Base-by-base conservation (phyloP, 1,284 basidiomycete species). In the Puccinia hordei region DNA sequence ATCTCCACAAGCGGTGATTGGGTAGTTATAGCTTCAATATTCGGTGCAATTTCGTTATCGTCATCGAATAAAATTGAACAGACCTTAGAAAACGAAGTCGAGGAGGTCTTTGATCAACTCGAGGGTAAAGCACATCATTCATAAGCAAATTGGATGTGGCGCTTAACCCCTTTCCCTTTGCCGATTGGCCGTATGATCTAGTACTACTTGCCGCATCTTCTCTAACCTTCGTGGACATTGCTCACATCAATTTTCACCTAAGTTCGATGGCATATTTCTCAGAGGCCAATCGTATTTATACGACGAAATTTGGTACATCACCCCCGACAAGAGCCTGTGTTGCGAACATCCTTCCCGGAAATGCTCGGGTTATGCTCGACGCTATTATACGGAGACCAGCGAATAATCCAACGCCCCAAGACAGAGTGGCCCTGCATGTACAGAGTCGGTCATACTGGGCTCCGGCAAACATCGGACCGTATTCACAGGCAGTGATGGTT, bases 401-500 rank as follows among this genome's bases (percentile, higher is more conserved):
- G 83, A 85, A 0, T 84, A 85, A 74, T 82, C 81, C 22, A 81
- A 82, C 17, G 82, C 82, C n/a, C 85, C 38, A 55, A 22, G 65
- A 80, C 35, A 46, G 94, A 46, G 89, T 90, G 75, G 91, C 92
- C 0, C 87, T 99, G 49, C 97, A 99, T 85, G 95, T 99, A 0
- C 97, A 99, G 86, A 90, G 94, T 19, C 85, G 96, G 75, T 96
- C 94, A 85, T 98, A 98, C 85, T 99, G 97, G 97, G 96, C 96
- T 22, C 95, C 97, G 12, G 96, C 97, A 1, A 99, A 98, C 85
- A 99, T 99, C 79, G 97, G 97, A 0, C 97, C 97, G 1, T 99
- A 99, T 86, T 96, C 94, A 0, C 97, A 99, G 86, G 92, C 93
- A 9, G 90, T 98, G 75, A 88, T 89, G 75, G 93, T 94, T 81